A percentile compares a stretch with the other conserved stretches of the same genome.
Evolutionary conservation across 108 stramenopile genomes (phyloP).

Genomic region (Halocafeteria seosinensis): DNA sequence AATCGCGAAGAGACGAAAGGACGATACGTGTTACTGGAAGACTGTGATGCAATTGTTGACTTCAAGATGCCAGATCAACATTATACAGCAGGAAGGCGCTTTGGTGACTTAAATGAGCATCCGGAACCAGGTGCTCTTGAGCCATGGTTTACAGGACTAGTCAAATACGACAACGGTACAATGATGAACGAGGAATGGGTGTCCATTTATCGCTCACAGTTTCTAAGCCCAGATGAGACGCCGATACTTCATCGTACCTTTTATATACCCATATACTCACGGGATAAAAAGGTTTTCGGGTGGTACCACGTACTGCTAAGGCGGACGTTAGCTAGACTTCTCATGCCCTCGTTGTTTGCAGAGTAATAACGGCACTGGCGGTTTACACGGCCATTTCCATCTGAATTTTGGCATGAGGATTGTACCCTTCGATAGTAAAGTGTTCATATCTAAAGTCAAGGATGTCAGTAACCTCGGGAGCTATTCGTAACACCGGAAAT

Average conservation of each 20-base stretch:
- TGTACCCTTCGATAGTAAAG: slow-evolving; percentile 77
- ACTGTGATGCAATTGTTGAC: neutral
- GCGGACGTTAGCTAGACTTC: too few relatives aligned
- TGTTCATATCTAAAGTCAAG: slow-evolving; percentile 72
- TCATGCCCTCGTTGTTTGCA: too few relatives aligned
- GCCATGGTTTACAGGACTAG: neutral
- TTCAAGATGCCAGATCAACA: neutral
- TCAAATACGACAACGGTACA: neutral
- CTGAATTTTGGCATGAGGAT: slow-evolving; percentile 70
- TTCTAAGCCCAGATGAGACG: neutral
- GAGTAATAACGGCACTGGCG: too few relatives aligned
- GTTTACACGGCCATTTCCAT: slow-evolving; percentile 97
- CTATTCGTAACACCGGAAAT: slow-evolving; percentile 80
- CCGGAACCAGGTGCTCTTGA: neutral
- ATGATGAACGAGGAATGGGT: neutral
- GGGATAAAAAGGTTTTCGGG: too few relatives aligned
- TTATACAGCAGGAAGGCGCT: neutral
- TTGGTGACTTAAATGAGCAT: neutral
- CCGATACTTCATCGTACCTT: too few relatives aligned
- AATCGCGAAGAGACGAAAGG: slow-evolving; percentile 24
- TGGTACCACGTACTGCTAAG: too few relatives aligned
- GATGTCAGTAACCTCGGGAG: slow-evolving; percentile 50
- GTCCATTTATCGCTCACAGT: neutral
- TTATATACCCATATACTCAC: too few relatives aligned
- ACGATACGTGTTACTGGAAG: neutral